Base-by-base conservation (phyloP, 371 early-diverging fungal species). In the Mycotypha africana region DNA sequence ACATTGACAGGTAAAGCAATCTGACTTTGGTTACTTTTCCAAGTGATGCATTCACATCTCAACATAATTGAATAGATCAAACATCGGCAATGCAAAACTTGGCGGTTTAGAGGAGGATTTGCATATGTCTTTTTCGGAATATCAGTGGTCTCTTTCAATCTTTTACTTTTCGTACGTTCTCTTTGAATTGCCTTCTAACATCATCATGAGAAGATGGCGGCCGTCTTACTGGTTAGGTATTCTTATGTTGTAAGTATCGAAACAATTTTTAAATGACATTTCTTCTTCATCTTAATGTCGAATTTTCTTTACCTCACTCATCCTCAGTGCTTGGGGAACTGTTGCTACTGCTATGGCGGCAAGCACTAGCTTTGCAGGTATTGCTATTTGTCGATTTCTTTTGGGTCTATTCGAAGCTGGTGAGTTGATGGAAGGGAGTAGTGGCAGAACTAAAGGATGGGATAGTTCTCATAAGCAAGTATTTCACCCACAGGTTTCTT, bases 51-150 rank as follows among this genome's bases (percentile, higher is more conserved):
- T 23, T 26, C n/a, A 19, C 2, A 32, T 11, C 11, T 32, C n/a
- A 11, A 2, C 16, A 15, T 3, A 24, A 46, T n/a, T n/a, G n/a
- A n/a, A n/a, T 37, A 64, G 69, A 42, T 64, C 65, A 20, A 71
- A 66, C 43, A 70, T 71, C 42, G 67, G 67, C 30, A 71, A 71
- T 42, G 72, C 72, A 1, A 71, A 61, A 40, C 44, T 71, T 0
- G 72, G 56, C 24, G 67, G 67, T n/a, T 39, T 71, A 11, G 40
- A 51, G 19, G 41, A 33, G 22, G 67, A 67, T 25, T 35, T 67
- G 39, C 11, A 46, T 9, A 35, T 67, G 53, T 46, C 62, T 0
- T 31, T 31, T 2, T 21, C 42, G 28, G 42, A 70, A 25, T 70
- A 59, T 34, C 33, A 47, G 28, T 55, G 55, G 57, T 32, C 50